These are phyloP conservation scores for Candida smagusa DNA, from an alignment of 1,139 yeast genomes.

Conservation along the genomic window DNA sequence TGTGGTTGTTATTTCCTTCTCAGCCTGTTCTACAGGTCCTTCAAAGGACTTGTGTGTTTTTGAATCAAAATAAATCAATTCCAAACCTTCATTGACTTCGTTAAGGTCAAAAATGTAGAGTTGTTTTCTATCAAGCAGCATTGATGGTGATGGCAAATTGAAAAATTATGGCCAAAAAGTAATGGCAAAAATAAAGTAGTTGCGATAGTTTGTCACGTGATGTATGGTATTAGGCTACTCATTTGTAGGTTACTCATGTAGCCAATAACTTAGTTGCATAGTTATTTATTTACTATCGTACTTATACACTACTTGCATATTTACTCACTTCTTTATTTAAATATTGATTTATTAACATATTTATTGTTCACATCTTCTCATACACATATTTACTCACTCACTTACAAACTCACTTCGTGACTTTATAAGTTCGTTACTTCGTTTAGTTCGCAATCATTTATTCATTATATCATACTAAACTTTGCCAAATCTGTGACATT, in stretches of 20 bases:
- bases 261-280: no score
- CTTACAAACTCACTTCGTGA: no score
- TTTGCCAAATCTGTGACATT: slow-evolving; percentile 78
- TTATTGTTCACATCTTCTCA: no score
- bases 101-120: slow-evolving; percentile 55
- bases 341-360: no score
- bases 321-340: no score
- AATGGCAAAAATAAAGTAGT: background rate
- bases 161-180: slow-evolving; percentile 2
- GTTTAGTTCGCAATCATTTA: background rate
- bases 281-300: no score
- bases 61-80: slow-evolving; percentile 57
- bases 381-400: no score
- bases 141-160: background rate
- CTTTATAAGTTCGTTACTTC: no score
- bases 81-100: slow-evolving; percentile 43
- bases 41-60: slow-evolving; percentile 21
- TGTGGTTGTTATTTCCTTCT: background rate
- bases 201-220: background rate
- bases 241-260: no score
- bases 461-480: slow-evolving; percentile 12
- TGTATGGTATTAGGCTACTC: no score
- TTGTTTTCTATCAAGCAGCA: slow-evolving; percentile 26
- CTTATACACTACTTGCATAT: no score
- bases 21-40: background rate